Evolutionary conservation across 441 rosid species (phyloP).

Genomic region (Daphne laureola): DNA sequence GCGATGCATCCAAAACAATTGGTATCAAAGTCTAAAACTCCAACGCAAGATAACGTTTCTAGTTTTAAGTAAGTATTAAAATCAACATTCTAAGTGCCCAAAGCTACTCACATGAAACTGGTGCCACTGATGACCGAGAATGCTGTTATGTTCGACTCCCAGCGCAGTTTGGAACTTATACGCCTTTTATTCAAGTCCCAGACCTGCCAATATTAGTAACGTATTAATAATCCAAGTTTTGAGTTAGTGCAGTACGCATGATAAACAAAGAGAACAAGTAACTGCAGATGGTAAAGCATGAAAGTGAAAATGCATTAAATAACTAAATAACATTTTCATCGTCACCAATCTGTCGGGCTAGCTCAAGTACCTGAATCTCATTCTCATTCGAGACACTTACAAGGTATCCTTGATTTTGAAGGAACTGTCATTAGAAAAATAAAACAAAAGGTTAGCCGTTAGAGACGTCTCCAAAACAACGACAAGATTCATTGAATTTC

Average conservation of each 20-base stretch:
- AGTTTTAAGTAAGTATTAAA: too few relatives aligned
- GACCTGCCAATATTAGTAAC: slow-evolving; percentile 35
- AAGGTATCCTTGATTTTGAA: slow-evolving; percentile 59
- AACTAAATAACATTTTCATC: slow-evolving; percentile 1
- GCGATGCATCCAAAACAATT: not conserved
- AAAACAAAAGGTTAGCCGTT: slow-evolving; percentile 1
- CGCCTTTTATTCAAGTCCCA: slow-evolving; percentile 56
- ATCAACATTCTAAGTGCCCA: too few relatives aligned
- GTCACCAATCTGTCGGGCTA: not conserved
- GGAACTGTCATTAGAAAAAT: slow-evolving; percentile 29
- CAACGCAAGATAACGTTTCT: too few relatives aligned
- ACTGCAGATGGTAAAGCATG: not conserved
- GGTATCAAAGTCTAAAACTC: slow-evolving; percentile 8
- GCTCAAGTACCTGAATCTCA: slow-evolving; percentile 48
- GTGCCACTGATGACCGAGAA: slow-evolving; percentile 53
- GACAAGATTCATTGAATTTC: not conserved
- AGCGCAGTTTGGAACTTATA: slow-evolving; percentile 30
- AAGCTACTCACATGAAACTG: slow-evolving; percentile 37
- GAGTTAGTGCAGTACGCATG: slow-evolving; percentile 1
- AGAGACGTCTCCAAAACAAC: not conserved
- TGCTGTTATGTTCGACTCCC: slow-evolving; percentile 69
- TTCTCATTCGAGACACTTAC: slow-evolving; percentile 47
- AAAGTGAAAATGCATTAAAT: not conserved
- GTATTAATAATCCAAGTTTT: slow-evolving; percentile 17
- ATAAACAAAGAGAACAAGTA: not conserved